Evolutionary conservation across 139 green algal genomes (phyloP), one percentile per base, ranked within the genome.

Genomic region (Chlorella sp.): DNA sequence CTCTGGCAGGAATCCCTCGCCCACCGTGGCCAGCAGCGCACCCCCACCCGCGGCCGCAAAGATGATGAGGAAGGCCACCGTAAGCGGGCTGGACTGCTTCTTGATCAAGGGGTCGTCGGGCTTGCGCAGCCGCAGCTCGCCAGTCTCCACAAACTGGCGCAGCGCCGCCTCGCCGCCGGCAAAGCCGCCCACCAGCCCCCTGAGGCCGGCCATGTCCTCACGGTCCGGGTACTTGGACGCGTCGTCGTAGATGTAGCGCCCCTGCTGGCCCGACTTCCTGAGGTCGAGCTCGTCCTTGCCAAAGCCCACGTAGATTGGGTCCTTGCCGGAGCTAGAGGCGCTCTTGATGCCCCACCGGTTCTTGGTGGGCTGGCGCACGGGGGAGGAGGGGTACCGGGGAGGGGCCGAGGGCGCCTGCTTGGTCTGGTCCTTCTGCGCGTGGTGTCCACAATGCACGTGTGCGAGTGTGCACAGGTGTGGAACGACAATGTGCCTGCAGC

Each of bases 91-190:
- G 63, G 50, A 69, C 63, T 69, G 63, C 31, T 50, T 64, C 32
- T 51, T 69, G 32, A 62, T 31, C 66, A 49, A 32, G 50, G 51
- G 74, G 2, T 70, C 22, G 5, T 35, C 35, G 2, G 61, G 73
- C 35, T 24, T 49, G n/a, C 72, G 60, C 35, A 62, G 63, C 31
- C 31, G 49, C 4, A 69, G 63, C 63, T 69, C 63, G 20, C 27
- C 31, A 20, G 77, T 89, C 35, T 87, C 75, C 1, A 90, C 78
- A 79, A 91, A 96, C 49, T 85, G 67, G 70, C 85, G 77, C 35
- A 97, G 33, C 29, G 89, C 92, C 55, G 69, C 35, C 83, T 97
- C 92, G 31, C 92, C 92, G 31, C 89, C 92, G 17, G 92, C 89
- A 85, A 96, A 97, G 32, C 92, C 92, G 49, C 92, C 92, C 0